phyloP scores from a whole-genome alignment of 306 rosid species.

The Leucaena leucocephala region DNA sequence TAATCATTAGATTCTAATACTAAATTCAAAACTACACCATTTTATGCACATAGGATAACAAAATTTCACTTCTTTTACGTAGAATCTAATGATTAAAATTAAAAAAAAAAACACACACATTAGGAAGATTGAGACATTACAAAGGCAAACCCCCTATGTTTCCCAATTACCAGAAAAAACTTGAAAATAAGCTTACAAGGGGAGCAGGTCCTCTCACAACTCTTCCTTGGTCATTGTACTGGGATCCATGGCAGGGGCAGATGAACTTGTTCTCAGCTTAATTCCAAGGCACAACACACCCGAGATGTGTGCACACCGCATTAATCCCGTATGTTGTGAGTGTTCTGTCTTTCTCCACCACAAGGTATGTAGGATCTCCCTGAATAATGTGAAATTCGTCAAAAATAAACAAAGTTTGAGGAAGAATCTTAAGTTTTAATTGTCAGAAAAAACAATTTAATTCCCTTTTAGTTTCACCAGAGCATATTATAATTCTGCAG shows the following conservation, averaged over 20 bases:
- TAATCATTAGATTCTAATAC: too few relatives aligned
- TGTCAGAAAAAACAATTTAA: background rate
- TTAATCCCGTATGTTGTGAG: conserved; percentile 90
- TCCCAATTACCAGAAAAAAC: background rate
- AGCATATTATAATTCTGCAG: background rate
- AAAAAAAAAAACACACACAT: too few relatives aligned
- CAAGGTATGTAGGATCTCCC: conserved; percentile 98
- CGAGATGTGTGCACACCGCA: conserved; percentile 99
- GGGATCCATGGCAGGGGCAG: conserved; percentile 99
- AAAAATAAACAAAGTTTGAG: background rate
- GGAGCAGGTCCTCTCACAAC: conserved; percentile 99
- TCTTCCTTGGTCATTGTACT: conserved; percentile 83
- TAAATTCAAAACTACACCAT: too few relatives aligned
- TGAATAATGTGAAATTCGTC: conserved; percentile 29
- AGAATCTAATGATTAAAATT: too few relatives aligned
- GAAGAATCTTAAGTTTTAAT: background rate
- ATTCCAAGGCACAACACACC: conserved; percentile 96
- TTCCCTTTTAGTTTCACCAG: conserved; percentile 1
- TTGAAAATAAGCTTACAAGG: conserved; percentile 56
- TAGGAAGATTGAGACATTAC: too few relatives aligned
- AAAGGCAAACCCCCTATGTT: too few relatives aligned
- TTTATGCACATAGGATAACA: too few relatives aligned
- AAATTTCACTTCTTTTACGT: too few relatives aligned
- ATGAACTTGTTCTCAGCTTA: conserved; percentile 83
- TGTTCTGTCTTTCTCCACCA: conserved; percentile 83